Conservation (phyloP, 805 yeast species). For the fission yeast (Schizosaccharomyces pombe) region DNA sequence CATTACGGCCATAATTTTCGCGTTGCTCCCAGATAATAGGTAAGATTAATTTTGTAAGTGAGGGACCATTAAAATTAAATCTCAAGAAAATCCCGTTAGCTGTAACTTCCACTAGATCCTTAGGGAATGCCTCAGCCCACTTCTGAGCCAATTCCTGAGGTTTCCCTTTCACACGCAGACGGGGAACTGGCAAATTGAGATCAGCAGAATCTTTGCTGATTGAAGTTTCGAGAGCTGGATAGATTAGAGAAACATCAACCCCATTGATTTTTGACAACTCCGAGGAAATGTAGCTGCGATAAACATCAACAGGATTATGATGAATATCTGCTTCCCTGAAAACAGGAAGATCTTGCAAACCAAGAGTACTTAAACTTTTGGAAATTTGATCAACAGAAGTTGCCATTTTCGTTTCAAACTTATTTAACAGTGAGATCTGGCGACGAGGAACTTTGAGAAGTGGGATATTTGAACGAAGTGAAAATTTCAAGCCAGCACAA, state of each 20-base stretch:
- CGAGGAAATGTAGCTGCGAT: constrained; percentile 70
- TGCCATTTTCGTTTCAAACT: neutral
- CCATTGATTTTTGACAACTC: constrained; percentile 53
- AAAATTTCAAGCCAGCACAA: no score
- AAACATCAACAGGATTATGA: constrained; percentile 54
- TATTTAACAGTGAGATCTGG: no score
- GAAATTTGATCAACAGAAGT: neutral
- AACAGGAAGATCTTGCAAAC: neutral
- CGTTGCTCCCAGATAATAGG: constrained; percentile 42
- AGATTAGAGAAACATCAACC: constrained; percentile 45
- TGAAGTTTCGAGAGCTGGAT: constrained; percentile 59
- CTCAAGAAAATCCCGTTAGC: constrained; percentile 83
- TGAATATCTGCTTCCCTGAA: neutral
- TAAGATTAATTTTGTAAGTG: constrained; percentile 44
- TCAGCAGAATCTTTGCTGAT: constrained; percentile 54
- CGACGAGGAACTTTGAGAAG: no score
- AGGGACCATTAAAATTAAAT: constrained; percentile 50
- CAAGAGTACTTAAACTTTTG: neutral
- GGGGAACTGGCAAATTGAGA: constrained; percentile 73
- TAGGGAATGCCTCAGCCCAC: constrained; percentile 58
- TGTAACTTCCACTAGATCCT: constrained; percentile 44
- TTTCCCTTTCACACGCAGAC: constrained; percentile 58
- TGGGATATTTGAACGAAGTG: no score
- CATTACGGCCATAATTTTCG: constrained; percentile 46
- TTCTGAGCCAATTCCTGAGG: constrained; percentile 51